Percentiles rank a stretch among this genome's conserved stretches.
Evolutionary conservation across 768 basidiomycete genomes (phyloP).

Genomic region (Rhodotorula taiwanensis): DNA sequence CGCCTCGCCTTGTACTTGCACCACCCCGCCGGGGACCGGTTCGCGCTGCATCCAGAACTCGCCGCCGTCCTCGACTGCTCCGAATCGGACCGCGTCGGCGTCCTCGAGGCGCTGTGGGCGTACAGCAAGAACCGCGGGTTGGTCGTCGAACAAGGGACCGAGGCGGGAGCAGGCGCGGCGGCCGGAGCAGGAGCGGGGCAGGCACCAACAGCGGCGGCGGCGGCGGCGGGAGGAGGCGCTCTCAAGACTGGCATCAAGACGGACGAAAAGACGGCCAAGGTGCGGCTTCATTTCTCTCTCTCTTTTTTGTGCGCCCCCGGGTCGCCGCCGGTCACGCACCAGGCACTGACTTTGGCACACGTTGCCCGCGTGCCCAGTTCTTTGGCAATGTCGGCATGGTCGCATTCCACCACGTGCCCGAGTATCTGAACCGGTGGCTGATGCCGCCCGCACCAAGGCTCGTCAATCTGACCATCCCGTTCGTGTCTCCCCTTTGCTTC

Average conservation of each 20-base stretch:
- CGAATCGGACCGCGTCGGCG: slow-evolving; percentile 73
- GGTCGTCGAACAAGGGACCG: slow-evolving; percentile 39
- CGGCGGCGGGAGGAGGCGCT: slow-evolving; percentile 59
- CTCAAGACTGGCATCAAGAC: slow-evolving; percentile 49
- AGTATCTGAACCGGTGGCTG: slow-evolving; percentile 74
- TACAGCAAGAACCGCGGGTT: slow-evolving; percentile 78
- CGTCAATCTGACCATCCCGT: slow-evolving; percentile 43
- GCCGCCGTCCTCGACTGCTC: slow-evolving; percentile 61
- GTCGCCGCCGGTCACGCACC: too few species aligned
- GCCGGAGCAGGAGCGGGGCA: not conserved
- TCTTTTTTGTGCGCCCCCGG: too few species aligned
- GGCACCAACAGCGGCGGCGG: slow-evolving; percentile 54
- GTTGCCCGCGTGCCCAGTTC: slow-evolving; percentile 49
- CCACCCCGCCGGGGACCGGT: slow-evolving; percentile 75
- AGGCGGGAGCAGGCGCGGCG: not conserved
- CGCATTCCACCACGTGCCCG: slow-evolving; percentile 71
- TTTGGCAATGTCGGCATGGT: slow-evolving; percentile 62
- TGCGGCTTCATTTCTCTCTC: not conserved
- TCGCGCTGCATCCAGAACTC: slow-evolving; percentile 68
- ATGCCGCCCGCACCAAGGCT: slow-evolving; percentile 70
- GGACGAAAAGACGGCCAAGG: slow-evolving; percentile 19
- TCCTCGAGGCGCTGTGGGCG: slow-evolving; percentile 80
- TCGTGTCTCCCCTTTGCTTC: not conserved
- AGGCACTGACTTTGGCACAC: not conserved
- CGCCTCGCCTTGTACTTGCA: slow-evolving; percentile 80